Percentiles rank a stretch among this genome's conserved stretches.
Conservation (phyloP, 164 flowering plant genomes). For the Pachysandra terminalis region DNA sequence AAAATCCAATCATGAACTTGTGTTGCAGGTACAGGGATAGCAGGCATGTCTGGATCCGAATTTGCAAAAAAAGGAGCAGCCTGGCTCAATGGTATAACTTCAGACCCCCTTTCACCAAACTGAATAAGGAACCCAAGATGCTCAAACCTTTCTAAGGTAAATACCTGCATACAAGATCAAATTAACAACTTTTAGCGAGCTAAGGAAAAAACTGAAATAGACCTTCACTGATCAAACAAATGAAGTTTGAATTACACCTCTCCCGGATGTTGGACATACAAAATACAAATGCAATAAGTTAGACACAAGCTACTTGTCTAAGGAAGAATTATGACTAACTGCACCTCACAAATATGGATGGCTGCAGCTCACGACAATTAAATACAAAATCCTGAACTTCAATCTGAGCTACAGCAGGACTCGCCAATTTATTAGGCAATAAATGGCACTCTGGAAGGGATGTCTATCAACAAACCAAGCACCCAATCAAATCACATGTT, state of each 20-base stretch:
- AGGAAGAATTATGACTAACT: no score
- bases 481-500: background rate
- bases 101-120: constrained; percentile 78
- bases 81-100: constrained; percentile 64
- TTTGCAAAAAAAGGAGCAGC: constrained; percentile 95
- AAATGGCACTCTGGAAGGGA: no score
- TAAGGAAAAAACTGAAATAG: background rate
- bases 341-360: no score
- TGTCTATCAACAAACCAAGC: background rate
- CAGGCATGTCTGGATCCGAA: constrained; percentile 99
- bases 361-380: no score
- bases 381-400: no score
- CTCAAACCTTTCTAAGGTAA: constrained; percentile 84
- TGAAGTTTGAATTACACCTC: no score
- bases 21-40: constrained; percentile 85
- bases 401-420: no score
- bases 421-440: no score
- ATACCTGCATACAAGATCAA: constrained; percentile 43
- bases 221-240: background rate
- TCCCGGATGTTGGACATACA: no score
- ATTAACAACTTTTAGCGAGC: background rate
- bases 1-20: constrained; percentile 94
- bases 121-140: constrained; percentile 87
- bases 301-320: no score
- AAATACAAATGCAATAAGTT: no score